A percentile compares a stretch with the other conserved stretches of the same genome.
Conservation (phyloP, 345 rosid genomes). For the Rhodomyrtus tomentosa region DNA sequence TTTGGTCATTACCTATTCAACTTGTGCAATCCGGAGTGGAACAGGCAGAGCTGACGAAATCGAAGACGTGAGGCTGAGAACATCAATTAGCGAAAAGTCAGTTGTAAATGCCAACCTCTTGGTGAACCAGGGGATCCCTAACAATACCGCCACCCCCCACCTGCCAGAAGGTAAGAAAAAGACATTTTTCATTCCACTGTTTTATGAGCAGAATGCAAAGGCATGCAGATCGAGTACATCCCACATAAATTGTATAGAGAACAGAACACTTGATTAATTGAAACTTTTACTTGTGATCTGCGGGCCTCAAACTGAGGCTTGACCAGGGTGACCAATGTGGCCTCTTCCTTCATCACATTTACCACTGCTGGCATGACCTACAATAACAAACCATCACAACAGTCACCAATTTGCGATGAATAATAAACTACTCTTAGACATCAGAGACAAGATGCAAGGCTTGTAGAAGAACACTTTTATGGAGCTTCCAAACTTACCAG, state of each 20-base stretch:
- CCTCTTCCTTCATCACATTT: conserved; percentile 74
- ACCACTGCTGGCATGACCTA: conserved; percentile 94
- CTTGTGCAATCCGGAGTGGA: neutral
- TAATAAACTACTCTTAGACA: neutral
- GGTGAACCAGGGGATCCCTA: conserved; percentile 79
- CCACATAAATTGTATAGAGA: neutral
- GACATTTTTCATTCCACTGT: neutral
- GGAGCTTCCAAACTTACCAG: conserved; percentile 29
- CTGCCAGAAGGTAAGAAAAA: conserved; percentile 19
- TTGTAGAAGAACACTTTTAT: neutral
- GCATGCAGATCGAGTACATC: neutral
- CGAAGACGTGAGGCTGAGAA: neutral
- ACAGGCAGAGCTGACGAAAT: neutral
- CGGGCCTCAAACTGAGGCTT: conserved; percentile 97
- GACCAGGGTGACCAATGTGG: conserved; percentile 60
- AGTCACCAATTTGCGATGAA: neutral
- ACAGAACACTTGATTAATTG: neutral
- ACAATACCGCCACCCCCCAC: conserved; percentile 95
- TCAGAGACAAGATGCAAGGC: neutral
- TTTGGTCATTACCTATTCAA: neutral
- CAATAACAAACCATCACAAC: neutral
- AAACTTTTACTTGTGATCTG: conserved; percentile 61
- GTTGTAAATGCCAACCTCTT: conserved; percentile 35
- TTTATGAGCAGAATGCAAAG: neutral
- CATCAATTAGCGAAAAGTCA: neutral